Evolutionary conservation across 495 filamentous ascomycete genomes (phyloP).

Genomic region (Acidomyces sp.): DNA sequence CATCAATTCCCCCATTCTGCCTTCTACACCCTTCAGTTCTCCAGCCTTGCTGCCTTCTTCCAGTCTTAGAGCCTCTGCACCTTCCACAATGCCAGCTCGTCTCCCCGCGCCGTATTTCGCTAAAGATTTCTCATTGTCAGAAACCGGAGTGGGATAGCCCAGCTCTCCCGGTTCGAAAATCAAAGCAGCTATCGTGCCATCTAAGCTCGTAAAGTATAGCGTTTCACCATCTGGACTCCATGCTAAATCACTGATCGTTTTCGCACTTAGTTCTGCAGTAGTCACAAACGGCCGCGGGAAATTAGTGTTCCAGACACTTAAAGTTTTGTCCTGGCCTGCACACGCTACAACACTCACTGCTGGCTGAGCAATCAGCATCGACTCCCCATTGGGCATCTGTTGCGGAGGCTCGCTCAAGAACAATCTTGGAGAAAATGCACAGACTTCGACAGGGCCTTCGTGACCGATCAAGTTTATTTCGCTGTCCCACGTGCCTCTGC

Average conservation of each 20-base stretch:
- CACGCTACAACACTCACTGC: slow-evolving; percentile 94
- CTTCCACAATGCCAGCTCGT: slow-evolving; percentile 79
- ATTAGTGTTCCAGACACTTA: slow-evolving; percentile 95
- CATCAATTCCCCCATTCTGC: slow-evolving; percentile 95
- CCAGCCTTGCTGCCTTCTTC: slow-evolving; percentile 87
- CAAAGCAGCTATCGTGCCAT: slow-evolving; percentile 70
- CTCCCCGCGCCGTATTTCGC: slow-evolving; percentile 84
- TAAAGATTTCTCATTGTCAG: slow-evolving; percentile 83
- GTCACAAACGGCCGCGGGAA: slow-evolving; percentile 82
- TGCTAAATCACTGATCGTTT: slow-evolving; percentile 83
- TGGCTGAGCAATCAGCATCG: slow-evolving; percentile 24
- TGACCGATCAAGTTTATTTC: slow-evolving; percentile 97
- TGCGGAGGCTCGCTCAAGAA: slow-evolving; percentile 56
- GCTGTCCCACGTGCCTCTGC: slow-evolving; percentile 82
- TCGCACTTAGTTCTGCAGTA: slow-evolving; percentile 70
- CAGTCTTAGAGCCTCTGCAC: slow-evolving; percentile 68
- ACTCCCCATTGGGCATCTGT: neutral
- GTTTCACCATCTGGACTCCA: slow-evolving; percentile 90
- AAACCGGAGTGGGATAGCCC: slow-evolving; percentile 56
- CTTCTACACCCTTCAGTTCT: slow-evolving; percentile 77
- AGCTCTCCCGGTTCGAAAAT: slow-evolving; percentile 61
- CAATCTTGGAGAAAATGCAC: slow-evolving; percentile 85
- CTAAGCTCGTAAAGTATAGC: slow-evolving; percentile 71
- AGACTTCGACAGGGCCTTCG: slow-evolving; percentile 92
- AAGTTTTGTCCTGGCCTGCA: slow-evolving; percentile 86